Base-by-base conservation (phyloP, 208 protist genomes). In the Angomonas ambiguus region DNA sequence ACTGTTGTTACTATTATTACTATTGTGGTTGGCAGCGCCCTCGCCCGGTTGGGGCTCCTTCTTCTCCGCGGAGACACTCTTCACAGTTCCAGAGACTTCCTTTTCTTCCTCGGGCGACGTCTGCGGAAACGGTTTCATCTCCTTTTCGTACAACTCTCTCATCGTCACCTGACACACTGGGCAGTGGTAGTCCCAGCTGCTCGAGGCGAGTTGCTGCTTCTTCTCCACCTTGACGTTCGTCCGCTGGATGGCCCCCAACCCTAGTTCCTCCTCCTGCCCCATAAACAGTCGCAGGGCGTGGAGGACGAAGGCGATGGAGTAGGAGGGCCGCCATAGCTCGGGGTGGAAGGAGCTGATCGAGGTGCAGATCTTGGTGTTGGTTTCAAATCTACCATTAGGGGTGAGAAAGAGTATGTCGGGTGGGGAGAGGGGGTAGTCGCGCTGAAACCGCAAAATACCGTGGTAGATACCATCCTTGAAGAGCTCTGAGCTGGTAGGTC, bases 321-420 rank as follows among this genome's bases (percentile, higher is more conserved):
- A 97, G 25, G 74, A 71, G 1, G 92, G 91, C 38, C 80, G 72
- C 92, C 94, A 97, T 56, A 76, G 53, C 80, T 97, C 91, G 59
- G 83, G 86, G 72, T 97, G 94, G 65, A 88, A 96, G 55, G 74
- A 86, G 59, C 85, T 93, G 25, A 97, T 82, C 34, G 78, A 83
- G 4, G 88, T 83, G 78, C 94, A 97, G 24, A 97, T 96, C 24
- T 87, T 91, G 51, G 74, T 80, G 22, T 80, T 51, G 13, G 79
- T 65, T 53, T 90, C 67, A 64, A 97, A 97, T 30, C 94, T 80
- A 18, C 94, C 94, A 62, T 72, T 97, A 8, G 78, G 80, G 30
- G 94, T 97, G 42, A 96, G 70, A 45, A 97, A 93, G 20, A 93
- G 34, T 60, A 97, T 84, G 61, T 96, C 89, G 8, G 94, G 92